Percentiles rank a stretch among this genome's conserved stretches.
phyloP scores from a whole-genome alignment of 1,284 basidiomycete genomes.

The Erythrobasidium hasegawianum region DNA sequence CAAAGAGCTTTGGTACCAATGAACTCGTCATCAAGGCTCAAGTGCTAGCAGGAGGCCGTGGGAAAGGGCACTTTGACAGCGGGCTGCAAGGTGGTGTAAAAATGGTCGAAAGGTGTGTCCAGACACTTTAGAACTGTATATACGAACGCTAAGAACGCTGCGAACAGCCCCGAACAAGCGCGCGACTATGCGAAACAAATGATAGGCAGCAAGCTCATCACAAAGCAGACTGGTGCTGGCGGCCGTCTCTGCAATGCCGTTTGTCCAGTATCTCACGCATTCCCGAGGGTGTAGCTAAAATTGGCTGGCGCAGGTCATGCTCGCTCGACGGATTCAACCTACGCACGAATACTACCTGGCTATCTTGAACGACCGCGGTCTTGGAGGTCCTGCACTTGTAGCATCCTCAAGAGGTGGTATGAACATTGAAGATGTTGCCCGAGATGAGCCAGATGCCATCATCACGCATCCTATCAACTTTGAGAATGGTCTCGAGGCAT shows the following conservation, averaged over 20 bases:
- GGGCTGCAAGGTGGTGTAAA: constrained; percentile 97
- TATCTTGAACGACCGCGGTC: constrained; percentile 88
- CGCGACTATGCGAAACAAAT: constrained; percentile 84
- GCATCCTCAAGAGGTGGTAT: constrained; percentile 71
- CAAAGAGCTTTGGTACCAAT: constrained; percentile 76
- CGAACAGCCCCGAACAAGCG: constrained; percentile 77
- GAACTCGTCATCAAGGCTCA: constrained; percentile 95
- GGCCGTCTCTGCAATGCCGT: constrained; percentile 94
- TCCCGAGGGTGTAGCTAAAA: not conserved
- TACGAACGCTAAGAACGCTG: not conserved
- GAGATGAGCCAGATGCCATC: constrained; percentile 90
- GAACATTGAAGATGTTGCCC: constrained; percentile 96
- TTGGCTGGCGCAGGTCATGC: constrained; percentile 71
- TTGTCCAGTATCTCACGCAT: constrained; percentile 14
- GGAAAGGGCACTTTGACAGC: constrained; percentile 90
- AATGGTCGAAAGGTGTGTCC: constrained; percentile 74
- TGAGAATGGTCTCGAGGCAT: constrained; percentile 71
- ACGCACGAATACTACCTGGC: constrained; percentile 98
- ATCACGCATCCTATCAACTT: constrained; percentile 93
- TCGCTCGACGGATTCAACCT: constrained; percentile 90
- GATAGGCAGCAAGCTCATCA: constrained; percentile 94
- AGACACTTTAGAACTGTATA: not conserved
- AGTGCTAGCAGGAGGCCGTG: constrained; percentile 95
- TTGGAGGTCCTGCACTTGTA: constrained; percentile 87
- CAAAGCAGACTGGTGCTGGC: constrained; percentile 93